These are phyloP conservation scores for Alternaria novae-zelandiae DNA, from an alignment of 2,329 filamentous ascomycete species.

Conservation along the genomic window DNA sequence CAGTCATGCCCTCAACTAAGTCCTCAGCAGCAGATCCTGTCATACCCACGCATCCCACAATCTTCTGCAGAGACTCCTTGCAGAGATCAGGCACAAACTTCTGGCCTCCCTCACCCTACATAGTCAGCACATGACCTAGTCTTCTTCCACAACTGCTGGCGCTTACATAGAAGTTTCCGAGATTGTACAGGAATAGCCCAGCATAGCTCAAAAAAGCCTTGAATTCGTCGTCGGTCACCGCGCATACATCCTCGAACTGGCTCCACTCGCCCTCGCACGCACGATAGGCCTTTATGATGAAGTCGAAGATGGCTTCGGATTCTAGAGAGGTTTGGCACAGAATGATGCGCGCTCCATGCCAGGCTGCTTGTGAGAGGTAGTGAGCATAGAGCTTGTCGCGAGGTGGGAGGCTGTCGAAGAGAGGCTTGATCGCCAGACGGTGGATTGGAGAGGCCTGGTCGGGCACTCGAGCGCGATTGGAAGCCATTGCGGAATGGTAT, in stretches of 20 bases:
- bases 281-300: neutral
- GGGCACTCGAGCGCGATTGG: neutral
- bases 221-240: neutral
- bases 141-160: neutral
- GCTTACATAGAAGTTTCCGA: neutral
- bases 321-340: neutral
- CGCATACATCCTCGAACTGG: neutral
- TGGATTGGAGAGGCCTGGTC: neutral
- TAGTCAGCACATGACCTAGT: neutral
- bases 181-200: neutral
- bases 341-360: neutral
- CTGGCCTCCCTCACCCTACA: neutral
- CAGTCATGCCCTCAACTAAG: neutral
- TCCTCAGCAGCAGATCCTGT: neutral
- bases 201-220: neutral
- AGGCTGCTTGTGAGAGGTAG: neutral
- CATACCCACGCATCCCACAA: neutral
- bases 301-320: neutral
- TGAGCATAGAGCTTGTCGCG: neutral
- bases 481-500: neutral
- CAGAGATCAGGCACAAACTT: neutral
- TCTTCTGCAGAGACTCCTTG: neutral
- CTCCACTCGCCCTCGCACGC: neutral
- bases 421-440: neutral
- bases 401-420: neutral